Percentiles rank a stretch among this genome's conserved stretches.
Conservation (phyloP, 306 rosid species). For the Inga oerstediana region DNA sequence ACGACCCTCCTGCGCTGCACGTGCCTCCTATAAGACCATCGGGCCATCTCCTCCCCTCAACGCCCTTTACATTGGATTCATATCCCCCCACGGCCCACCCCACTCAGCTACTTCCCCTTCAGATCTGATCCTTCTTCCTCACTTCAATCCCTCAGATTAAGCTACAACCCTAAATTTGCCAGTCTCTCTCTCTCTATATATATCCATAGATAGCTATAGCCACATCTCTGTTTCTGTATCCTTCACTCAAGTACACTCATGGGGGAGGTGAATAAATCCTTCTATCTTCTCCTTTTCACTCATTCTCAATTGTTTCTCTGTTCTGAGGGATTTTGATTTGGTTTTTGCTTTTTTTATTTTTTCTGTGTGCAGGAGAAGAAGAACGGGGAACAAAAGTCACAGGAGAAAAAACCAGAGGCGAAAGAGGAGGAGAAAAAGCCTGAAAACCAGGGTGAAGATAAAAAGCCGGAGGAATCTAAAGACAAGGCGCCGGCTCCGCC, state of each 20-base stretch:
- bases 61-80: not conserved
- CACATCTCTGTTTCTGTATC: not conserved
- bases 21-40: constrained; percentile 40
- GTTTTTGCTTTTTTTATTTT: not conserved
- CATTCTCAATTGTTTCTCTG: not conserved
- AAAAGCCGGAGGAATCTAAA: constrained; percentile 32
- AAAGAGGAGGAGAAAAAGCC: not conserved
- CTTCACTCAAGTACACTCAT: constrained; percentile 24
- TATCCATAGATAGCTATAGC: not conserved
- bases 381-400: constrained; percentile 55
- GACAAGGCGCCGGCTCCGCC: constrained; percentile 36
- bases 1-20: constrained; percentile 42
- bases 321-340: constrained; percentile 13
- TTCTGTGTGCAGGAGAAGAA: constrained; percentile 55
- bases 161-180: too few species aligned
- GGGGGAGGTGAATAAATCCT: constrained; percentile 53
- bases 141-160: too few species aligned
- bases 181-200: too few species aligned
- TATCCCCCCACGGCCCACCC: not conserved
- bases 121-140: constrained; percentile 37
- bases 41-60: not conserved
- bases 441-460: constrained; percentile 36
- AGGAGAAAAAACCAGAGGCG: constrained; percentile 64
- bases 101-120: not conserved
- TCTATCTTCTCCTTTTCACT: not conserved